Percentiles rank a stretch among this genome's conserved stretches.
phyloP scores from a whole-genome alignment of 2,329 filamentous ascomycete species.

The Botrytis fabae region DNA sequence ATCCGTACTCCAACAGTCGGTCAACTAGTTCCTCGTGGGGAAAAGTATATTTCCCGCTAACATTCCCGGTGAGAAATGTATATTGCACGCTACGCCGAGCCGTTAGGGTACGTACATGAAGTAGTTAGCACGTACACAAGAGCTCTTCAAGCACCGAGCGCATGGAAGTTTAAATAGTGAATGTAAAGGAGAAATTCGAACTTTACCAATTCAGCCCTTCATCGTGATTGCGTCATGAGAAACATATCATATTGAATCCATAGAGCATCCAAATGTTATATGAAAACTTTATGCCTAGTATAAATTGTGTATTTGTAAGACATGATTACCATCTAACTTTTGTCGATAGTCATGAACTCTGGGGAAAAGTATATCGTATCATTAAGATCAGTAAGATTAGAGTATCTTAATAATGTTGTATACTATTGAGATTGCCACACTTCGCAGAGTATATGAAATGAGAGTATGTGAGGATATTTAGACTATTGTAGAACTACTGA shows the following conservation, averaged over 20 bases:
- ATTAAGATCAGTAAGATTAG: neutral
- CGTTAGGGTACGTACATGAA: neutral
- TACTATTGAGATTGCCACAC: neutral
- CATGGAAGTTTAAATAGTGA: neutral
- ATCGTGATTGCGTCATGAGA: neutral
- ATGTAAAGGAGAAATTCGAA: neutral
- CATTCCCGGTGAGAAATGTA: neutral
- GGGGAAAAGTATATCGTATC: neutral
- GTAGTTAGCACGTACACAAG: neutral
- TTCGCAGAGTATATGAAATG: neutral
- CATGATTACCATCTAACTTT: neutral
- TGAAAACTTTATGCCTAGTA: neutral
- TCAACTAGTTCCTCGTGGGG: neutral
- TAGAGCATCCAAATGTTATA: neutral
- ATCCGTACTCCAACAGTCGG: neutral
- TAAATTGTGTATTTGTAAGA: neutral
- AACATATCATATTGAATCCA: neutral
- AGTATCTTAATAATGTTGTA: neutral
- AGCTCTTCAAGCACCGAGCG: neutral
- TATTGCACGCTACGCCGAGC: neutral
- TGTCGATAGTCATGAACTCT: neutral
- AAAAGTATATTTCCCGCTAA: neutral
- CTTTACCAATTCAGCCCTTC: neutral
- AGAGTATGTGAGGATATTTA: neutral
- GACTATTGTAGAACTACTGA: neutral